phyloP scores from a whole-genome alignment of 768 basidiomycete species.

The Krasilnikovozyma curviuscula region DNA sequence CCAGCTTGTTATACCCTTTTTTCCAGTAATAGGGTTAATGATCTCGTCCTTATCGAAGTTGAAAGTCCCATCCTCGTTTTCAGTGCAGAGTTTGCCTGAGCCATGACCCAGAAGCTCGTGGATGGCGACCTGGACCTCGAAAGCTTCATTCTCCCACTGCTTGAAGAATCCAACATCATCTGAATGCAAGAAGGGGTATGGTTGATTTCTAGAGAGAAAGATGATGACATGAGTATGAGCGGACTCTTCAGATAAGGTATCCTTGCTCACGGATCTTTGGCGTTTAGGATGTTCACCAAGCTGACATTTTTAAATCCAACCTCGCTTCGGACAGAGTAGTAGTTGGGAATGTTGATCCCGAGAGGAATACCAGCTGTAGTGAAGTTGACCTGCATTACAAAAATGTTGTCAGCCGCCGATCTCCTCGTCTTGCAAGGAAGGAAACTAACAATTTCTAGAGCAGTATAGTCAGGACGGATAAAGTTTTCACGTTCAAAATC shows the following conservation, averaged over 20 bases:
- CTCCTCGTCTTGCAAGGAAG: too few relatives aligned
- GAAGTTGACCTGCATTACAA: too few relatives aligned
- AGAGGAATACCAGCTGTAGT: conserved; percentile 75
- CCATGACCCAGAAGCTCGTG: conserved; percentile 40
- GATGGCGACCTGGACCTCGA: conserved; percentile 76
- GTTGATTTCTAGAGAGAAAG: conserved; percentile 33
- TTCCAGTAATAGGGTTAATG: conserved; percentile 15
- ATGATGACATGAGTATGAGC: background rate
- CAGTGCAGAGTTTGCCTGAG: conserved; percentile 63
- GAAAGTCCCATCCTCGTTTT: conserved; percentile 50
- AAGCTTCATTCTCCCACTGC: conserved; percentile 55
- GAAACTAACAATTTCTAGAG: conserved; percentile 60
- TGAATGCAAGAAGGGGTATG: conserved; percentile 60
- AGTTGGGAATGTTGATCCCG: conserved; percentile 56
- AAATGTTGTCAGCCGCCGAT: too few relatives aligned
- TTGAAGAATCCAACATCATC: conserved; percentile 57
- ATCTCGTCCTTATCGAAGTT: conserved; percentile 50
- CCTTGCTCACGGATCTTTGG: too few relatives aligned
- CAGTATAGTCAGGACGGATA: conserved; percentile 63
- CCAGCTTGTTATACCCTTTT: conserved; percentile 38
- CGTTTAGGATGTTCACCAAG: conserved; percentile 31
- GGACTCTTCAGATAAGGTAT: background rate
- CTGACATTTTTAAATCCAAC: conserved; percentile 46
- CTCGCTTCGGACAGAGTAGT: conserved; percentile 63
- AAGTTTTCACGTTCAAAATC: conserved; percentile 33